phyloP scores from a whole-genome alignment of 176 grass and related monocot species.

The Guadua angustifolia region DNA sequence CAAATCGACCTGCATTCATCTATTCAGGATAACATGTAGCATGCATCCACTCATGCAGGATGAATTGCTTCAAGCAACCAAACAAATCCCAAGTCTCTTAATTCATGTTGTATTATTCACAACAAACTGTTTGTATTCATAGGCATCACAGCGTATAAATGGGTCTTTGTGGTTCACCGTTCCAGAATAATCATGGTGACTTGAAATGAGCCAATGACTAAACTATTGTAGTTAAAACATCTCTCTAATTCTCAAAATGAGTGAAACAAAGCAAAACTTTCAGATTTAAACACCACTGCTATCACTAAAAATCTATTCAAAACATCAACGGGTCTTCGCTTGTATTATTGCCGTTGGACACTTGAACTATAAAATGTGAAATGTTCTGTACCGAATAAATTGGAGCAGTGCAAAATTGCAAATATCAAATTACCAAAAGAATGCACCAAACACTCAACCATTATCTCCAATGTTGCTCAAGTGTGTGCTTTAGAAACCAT shows the following conservation, averaged over 20 bases:
- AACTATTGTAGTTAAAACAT: neutral
- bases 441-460: neutral
- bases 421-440: neutral
- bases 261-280: neutral
- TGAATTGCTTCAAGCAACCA: conserved; percentile 1
- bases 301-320: neutral
- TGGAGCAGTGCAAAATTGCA: neutral
- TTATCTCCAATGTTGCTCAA: neutral
- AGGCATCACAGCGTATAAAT: conserved; percentile 8
- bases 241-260: neutral
- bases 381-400: neutral
- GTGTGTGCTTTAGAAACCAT: no score
- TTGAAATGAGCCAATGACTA: conserved; percentile 19
- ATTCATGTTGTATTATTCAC: neutral
- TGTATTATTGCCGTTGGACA: neutral
- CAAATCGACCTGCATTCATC: no score
- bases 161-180: neutral
- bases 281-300: neutral
- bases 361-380: neutral
- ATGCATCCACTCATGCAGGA: neutral
- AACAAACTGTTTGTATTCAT: conserved; percentile 21
- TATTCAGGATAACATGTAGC: neutral
- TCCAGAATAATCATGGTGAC: neutral
- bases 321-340: neutral
- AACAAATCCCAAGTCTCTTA: conserved; percentile 10